Base-by-base conservation (phyloP, 2,329 filamentous ascomycete genomes). In the Aspergillus floridensis region DNA sequence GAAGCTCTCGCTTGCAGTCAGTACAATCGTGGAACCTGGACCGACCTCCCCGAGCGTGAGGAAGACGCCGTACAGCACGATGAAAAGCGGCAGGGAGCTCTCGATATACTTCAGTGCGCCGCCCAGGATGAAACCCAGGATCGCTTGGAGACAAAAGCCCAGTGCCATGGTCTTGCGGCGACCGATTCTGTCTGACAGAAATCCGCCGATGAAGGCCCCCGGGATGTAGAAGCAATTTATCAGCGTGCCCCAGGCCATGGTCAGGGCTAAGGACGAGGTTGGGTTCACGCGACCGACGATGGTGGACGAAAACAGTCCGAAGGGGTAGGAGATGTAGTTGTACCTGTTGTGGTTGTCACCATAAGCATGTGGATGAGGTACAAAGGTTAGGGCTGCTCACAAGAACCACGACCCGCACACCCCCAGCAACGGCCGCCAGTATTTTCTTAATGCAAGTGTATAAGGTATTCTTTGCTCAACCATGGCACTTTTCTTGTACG, bases 281-380 rank as follows among this genome's bases (percentile, higher is more conserved):
- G 77, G 67, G 46, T 81, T 79, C 29, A 79, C 71, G n/a, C 75
- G 72, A 2, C 71, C 71, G 51, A 83, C 78, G 58, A 85, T 84
- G 12, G 82, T 83, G 0, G 80, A 81, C 61, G 78, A 80, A 67
- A 85, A 85, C 19, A 85, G 78, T 2, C 81, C 82, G 61, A 84
- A 84, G 0, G 83, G 83, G 59, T 82, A 81, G 0, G 80, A 79
- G 49, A 85, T 80, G 67, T 80, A 86, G 65, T 86, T 81, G 68
- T 85, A 53, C 22, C 51, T 53, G 22, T 7, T 4, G 21, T n/a
- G 2, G 8, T 10, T 38, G n/a, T n/a, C 31, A 7, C 31, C 31
- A 16, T 35, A 4, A 8, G 5, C 12, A 21, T 10, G 21, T 21
- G 14, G 16, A 16, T 16, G n/a, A 5, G 19, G 1, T 1, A 22